phyloP scores from a whole-genome alignment of 2,329 filamentous ascomycete genomes.

The Penicillium digitatum region DNA sequence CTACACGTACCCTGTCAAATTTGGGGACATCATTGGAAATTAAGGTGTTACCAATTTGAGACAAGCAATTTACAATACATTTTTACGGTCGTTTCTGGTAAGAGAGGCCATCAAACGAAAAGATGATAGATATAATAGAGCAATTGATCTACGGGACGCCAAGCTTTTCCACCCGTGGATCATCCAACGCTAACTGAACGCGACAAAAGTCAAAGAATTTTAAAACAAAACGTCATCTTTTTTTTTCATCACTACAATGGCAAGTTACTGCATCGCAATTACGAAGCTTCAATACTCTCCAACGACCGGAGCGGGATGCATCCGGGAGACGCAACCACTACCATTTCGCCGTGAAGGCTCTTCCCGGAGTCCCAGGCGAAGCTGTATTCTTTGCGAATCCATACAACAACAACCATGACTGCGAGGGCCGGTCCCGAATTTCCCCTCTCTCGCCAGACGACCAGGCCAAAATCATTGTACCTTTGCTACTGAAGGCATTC shows the following conservation, averaged over 20 bases:
- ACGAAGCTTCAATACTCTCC: not conserved
- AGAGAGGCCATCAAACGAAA: not conserved
- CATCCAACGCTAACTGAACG: not conserved
- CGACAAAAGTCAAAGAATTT: not conserved
- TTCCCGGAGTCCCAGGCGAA: not conserved
- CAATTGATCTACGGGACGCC: not conserved
- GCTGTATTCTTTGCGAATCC: conserved; percentile 6
- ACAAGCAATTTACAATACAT: not conserved
- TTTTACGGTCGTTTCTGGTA: not conserved
- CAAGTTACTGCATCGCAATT: not conserved
- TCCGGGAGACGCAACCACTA: conserved; percentile 1
- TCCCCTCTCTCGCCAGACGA: not conserved
- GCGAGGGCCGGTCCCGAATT: conserved; percentile 3
- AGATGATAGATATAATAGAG: not conserved
- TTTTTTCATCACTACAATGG: not conserved
- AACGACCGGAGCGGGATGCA: not conserved
- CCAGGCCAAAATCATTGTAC: conserved; percentile 6
- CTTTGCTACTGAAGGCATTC: conserved; percentile 7
- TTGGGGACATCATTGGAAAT: not conserved
- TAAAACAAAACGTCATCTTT: not conserved
- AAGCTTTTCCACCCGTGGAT: not conserved
- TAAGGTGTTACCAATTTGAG: not conserved
- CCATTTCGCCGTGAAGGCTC: conserved; percentile 3
- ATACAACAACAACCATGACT: conserved; percentile 1
- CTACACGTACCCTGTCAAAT: not conserved